These are phyloP conservation scores for Zoysia matrella DNA, from an alignment of 202 grass and related monocot species.

Conservation along the genomic window DNA sequence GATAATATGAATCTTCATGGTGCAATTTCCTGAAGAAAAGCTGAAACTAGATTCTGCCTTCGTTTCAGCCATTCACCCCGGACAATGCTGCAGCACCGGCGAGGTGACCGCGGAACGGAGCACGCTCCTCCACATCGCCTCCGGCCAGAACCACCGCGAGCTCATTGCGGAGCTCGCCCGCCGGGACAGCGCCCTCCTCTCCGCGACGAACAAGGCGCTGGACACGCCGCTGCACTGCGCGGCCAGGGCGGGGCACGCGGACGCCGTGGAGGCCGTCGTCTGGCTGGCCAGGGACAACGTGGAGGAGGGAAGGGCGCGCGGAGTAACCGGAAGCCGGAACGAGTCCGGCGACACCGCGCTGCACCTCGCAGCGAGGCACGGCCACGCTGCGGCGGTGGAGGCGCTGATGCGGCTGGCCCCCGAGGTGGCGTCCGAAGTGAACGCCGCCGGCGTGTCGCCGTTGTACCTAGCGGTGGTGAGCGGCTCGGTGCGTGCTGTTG, in stretches of 20 bases:
- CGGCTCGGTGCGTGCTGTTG: conserved; percentile 18
- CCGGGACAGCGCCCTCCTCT: conserved; percentile 26
- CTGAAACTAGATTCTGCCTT: background rate
- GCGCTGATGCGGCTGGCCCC: conserved; percentile 21
- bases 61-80: background rate
- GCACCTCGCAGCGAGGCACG: conserved; percentile 43
- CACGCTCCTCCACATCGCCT: conserved; percentile 59
- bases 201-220: background rate
- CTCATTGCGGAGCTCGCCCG: conserved; percentile 29
- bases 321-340: background rate
- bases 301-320: background rate
- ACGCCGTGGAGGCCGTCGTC: background rate
- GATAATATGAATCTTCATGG: too few species aligned
- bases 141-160: background rate
- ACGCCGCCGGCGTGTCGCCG: conserved; percentile 26
- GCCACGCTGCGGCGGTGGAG: conserved; percentile 24
- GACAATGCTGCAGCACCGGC: background rate
- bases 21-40: background rate
- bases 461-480: conserved; percentile 45
- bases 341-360: conserved; percentile 41
- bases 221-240: background rate
- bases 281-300: background rate
- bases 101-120: conserved; percentile 30
- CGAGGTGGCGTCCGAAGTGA: background rate
- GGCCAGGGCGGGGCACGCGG: conserved; percentile 35